phyloP scores from a whole-genome alignment of 305 asterid species.

The Solanum hybrid region DNA sequence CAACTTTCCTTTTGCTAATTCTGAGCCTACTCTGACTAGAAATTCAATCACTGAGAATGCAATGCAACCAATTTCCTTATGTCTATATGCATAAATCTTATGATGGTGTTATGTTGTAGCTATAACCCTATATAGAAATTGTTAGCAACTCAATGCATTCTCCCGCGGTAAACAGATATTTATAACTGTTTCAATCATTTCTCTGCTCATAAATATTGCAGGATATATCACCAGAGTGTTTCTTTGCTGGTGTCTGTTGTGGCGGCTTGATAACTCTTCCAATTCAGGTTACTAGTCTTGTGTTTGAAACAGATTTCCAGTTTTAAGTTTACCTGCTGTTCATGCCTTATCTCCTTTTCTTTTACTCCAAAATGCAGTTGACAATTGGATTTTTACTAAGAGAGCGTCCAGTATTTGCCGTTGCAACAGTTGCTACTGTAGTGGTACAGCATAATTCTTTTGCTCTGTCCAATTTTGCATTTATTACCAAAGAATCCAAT shows the following conservation, averaged over 20 bases:
- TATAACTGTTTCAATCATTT: neutral
- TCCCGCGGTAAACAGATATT: neutral
- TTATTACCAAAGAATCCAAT: neutral
- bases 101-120: neutral
- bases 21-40: neutral
- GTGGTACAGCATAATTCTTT: slow-evolving; percentile 38
- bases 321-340: neutral
- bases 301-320: neutral
- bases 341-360: slow-evolving; percentile 6
- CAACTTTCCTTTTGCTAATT: neutral
- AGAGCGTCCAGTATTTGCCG: slow-evolving; percentile 71
- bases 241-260: slow-evolving; percentile 89
- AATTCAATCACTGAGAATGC: neutral
- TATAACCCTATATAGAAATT: neutral
- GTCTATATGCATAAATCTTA: neutral
- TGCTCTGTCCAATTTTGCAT: neutral
- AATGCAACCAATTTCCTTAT: neutral
- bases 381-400: slow-evolving; percentile 65
- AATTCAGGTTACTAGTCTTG: slow-evolving; percentile 44
- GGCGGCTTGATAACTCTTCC: slow-evolving; percentile 90
- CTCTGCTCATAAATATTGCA: slow-evolving; percentile 15
- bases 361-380: slow-evolving; percentile 34
- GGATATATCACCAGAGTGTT: slow-evolving; percentile 74
- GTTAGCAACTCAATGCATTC: neutral
- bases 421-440: slow-evolving; percentile 75